Base-by-base conservation (phyloP, 2,329 filamentous ascomycete genomes). In the Penicillium psychrosexuale region DNA sequence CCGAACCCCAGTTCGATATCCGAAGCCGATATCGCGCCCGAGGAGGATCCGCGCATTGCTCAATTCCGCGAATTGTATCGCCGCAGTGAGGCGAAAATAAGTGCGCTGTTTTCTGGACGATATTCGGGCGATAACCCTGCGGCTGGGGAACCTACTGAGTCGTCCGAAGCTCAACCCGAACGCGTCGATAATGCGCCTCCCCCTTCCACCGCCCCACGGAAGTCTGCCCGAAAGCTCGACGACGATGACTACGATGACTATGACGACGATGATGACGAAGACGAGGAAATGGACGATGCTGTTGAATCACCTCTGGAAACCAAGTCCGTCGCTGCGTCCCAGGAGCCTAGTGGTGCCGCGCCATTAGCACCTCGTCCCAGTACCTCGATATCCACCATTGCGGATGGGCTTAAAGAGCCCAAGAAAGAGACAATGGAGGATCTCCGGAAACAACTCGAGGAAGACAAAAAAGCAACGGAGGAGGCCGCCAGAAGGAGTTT, bases 401-500 rank as follows among this genome's bases (percentile, higher is more conserved):
- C 79, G 59, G 84, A 83, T 52, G 86, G 82, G 53, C 77, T 81
- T 39, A 84, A 84, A 63, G 67, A 79, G 45, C 30, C 47, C 70
- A 83, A 66, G 77, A 83, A 74, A 78, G 84, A 90, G 71, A 83
- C 86, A 24, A 86, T 87, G 8, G 91, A 96, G 70, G 90, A 96
- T 78, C 89, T 91, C 72, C 90, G 94, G 68, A 96, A 96, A 75
- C 90, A 92, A 73, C 77, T 97, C 60, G 92, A 97, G 73, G 90
- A 96, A 69, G 90, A 91, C 63, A 94, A 94, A 71, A 92, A 88
- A 71, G 90, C 89, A 30, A 92, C 90, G 45, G 93, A 96, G 68
- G 91, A 96, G 68, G 88, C 89, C 47, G 94, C 91, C 40, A 91
- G 91, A 75, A 84, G 86, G 66, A 94, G 89, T 75, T 97, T 97